These are phyloP conservation scores for Adenanthera pavonina DNA, from an alignment of 306 rosid genomes.

Conservation along the genomic window DNA sequence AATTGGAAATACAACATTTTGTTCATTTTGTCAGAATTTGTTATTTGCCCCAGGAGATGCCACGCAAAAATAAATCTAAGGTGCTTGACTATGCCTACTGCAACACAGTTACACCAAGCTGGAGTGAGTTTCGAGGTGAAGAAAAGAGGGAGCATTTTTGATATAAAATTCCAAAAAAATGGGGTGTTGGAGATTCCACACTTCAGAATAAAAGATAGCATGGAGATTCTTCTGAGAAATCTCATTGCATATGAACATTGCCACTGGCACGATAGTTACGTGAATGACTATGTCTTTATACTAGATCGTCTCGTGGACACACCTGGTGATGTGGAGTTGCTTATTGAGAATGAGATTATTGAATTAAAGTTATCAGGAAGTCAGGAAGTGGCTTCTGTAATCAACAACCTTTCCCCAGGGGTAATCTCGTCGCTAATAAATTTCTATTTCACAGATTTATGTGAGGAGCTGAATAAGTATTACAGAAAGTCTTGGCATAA, in stretches of 20 bases:
- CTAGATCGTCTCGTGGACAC: constrained; percentile 32
- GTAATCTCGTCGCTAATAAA: not conserved
- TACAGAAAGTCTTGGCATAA: not conserved
- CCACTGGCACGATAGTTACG: not conserved
- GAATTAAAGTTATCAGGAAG: constrained; percentile 25
- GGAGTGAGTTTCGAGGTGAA: constrained; percentile 36
- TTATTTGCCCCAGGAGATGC: not conserved
- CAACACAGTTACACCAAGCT: constrained; percentile 34
- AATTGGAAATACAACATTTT: not conserved
- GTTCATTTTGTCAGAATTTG: not conserved
- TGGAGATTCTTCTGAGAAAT: constrained; percentile 23
- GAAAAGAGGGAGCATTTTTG: constrained; percentile 6
- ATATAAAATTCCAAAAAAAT: constrained; percentile 18
- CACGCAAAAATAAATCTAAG: not conserved
- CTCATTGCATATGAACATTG: constrained; percentile 45
- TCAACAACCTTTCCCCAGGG: constrained; percentile 26
- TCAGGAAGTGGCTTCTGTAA: not conserved
- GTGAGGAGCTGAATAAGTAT: not conserved
- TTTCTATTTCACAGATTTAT: constrained; percentile 10
- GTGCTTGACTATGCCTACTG: not conserved
- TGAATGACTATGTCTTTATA: constrained; percentile 38
- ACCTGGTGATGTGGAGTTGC: constrained; percentile 38
- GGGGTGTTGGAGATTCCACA: constrained; percentile 40
- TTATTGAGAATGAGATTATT: constrained; percentile 34
- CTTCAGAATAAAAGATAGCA: not conserved